phyloP scores from a whole-genome alignment of 2,329 filamentous ascomycete species.

The Tolypocladium inflatum region DNA sequence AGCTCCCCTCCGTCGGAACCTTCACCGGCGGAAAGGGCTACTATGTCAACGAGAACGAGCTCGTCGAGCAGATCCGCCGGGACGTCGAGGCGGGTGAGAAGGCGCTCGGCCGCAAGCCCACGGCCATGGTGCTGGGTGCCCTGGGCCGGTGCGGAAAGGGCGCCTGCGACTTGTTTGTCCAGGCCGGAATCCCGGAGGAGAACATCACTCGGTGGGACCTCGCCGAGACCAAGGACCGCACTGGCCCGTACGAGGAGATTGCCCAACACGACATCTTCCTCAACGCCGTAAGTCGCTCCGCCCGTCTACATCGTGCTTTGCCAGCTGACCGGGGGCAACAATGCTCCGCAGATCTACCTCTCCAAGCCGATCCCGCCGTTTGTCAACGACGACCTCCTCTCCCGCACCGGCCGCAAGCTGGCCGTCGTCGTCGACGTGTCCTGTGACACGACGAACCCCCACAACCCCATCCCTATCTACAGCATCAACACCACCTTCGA shows the following conservation, averaged over 20 bases:
- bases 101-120: conserved; percentile 58
- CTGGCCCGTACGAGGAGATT: conserved; percentile 74
- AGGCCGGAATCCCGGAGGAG: conserved; percentile 46
- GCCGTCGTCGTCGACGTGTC: conserved; percentile 73
- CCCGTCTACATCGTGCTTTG: neutral
- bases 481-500: conserved; percentile 76
- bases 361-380: conserved; percentile 51
- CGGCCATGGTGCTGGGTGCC: conserved; percentile 75
- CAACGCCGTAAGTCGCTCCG: conserved; percentile 38
- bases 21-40: conserved; percentile 40
- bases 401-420: conserved; percentile 56
- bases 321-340: neutral
- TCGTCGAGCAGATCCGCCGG: conserved; percentile 32
- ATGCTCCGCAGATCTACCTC: conserved; percentile 5
- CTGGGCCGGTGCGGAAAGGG: conserved; percentile 78
- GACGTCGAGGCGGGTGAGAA: conserved; percentile 60
- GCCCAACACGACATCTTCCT: conserved; percentile 67
- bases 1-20: conserved; percentile 42
- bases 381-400: conserved; percentile 60
- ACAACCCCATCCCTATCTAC: conserved; percentile 72
- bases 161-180: conserved; percentile 69
- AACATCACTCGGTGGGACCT: conserved; percentile 59
- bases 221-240: conserved; percentile 56
- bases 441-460: conserved; percentile 64
- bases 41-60: conserved; percentile 59